Base-by-base conservation (phyloP, 2,329 filamentous ascomycete species). In the Nemania sp. region DNA sequence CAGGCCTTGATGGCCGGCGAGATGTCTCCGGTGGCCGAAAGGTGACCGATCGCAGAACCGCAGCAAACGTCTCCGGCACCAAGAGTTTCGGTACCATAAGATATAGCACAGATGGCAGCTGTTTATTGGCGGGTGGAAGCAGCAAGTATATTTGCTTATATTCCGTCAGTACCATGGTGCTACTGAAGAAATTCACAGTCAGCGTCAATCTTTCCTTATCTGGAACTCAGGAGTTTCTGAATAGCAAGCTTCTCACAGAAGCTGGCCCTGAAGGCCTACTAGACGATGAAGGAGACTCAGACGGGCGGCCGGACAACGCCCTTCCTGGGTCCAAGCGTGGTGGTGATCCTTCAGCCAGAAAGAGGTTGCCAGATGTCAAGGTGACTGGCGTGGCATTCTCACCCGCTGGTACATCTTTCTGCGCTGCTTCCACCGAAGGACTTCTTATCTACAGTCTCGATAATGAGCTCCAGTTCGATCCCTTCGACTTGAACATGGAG, bases 71-170 rank as follows among this genome's bases (percentile, higher is more conserved):
- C 2, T 88, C 93, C 1, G 93, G 93, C 43, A 97, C 93, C 49
- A 99, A 99, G 79, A 92, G 89, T 72, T 99, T 97, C 82, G 91
- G 88, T 75, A 92, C 92, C 6, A 92, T 99, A 72, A 89, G 88
- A 62, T 99, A 98, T 82, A 97, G 94, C 78, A 92, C 93, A 1
- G 96, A 99, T 77, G 96, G 96, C 13, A 92, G 89, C 70, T 98
- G 96, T 75, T 85, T 99, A 11, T 84, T 99, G 47, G 96, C 95
- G 0, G 94, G 89, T 55, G 96, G 96, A 35, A 97, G 96, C 84
- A 98, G 94, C 89, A 99, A 99, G 82, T 98, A 97, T 80, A 98
- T 99, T 60, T 98, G 96, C 78, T 81, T 99, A 66, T 99, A 99
- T 81, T 95, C 97, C n/a, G 93, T 97, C 35, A 90, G 90, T 66